Base-by-base conservation (phyloP, 108 stramenopile genomes). In the Fragilaria radians region DNA sequence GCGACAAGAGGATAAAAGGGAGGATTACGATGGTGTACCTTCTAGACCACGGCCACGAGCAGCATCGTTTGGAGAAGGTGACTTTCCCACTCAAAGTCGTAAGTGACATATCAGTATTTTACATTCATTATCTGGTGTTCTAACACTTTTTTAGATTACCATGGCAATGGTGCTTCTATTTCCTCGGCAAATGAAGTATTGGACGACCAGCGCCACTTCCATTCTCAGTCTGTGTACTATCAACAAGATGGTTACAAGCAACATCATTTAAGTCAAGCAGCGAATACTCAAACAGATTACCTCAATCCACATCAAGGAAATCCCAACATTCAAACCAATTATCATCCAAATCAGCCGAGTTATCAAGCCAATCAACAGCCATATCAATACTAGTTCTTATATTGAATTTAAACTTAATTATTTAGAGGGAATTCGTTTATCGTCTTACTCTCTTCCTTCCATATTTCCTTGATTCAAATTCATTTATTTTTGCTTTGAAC, bases 1-100 rank as follows among this genome's bases (percentile, higher is more conserved):
- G 46, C 70, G 70, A 29, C 65, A 74, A 54, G 45, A 70, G 32
- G 2, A 57, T 42, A n/a, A n/a, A n/a, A n/a, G n/a, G n/a, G n/a
- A n/a, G n/a, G n/a, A n/a, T n/a, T n/a, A n/a, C n/a, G n/a, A n/a
- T n/a, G n/a, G n/a, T n/a, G n/a, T n/a, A n/a, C n/a, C n/a, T 9
- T 53, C 52, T 2, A 28, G 3, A 53, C 28, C 52, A 18, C 26
- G 18, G 2, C 52, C 52, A 25, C 5, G 26, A n/a, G 25, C 22
- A 28, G 25, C 26, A n/a, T 53, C 1, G 4, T 53, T 27, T 53
- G 52, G 3, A 3, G 2, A 53, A 28, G 24, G 18, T 53, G n/a
- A n/a, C n/a, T n/a, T n/a, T n/a, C n/a, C n/a, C n/a, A n/a, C n/a
- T n/a, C n/a, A n/a, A n/a, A n/a, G n/a, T n/a, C 11, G 14, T 42